Percentiles rank a stretch among this genome's conserved stretches.
Evolutionary conservation across 1,139 yeast genomes (phyloP).

Genomic region (Meyerozyma carpophila): DNA sequence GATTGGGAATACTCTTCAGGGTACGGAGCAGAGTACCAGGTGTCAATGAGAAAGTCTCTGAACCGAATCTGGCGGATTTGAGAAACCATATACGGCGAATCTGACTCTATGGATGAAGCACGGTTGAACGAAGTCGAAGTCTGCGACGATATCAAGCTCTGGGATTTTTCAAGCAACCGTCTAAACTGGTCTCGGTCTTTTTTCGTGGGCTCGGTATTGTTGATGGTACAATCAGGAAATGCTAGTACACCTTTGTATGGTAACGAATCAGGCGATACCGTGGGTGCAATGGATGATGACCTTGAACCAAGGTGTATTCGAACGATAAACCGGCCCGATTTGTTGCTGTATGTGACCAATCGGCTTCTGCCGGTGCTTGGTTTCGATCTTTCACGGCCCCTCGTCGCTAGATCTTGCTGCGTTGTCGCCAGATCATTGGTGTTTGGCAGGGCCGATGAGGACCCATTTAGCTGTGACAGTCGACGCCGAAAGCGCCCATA

Average conservation of each 20-base stretch:
- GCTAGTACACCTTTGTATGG: constrained; percentile 65
- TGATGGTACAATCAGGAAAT: constrained; percentile 56
- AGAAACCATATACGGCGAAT: constrained; percentile 14
- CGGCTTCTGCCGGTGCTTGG: constrained; percentile 1
- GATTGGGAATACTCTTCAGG: constrained; percentile 79
- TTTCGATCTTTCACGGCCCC: constrained; percentile 2
- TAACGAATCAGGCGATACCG: constrained; percentile 10
- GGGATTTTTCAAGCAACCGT: constrained; percentile 19
- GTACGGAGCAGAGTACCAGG: constrained; percentile 93
- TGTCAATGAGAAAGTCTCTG: constrained; percentile 67
- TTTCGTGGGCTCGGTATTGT: constrained; percentile 53
- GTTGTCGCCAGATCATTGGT: background rate
- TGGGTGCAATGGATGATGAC: background rate
- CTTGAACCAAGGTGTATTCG: background rate
- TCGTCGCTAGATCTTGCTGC: background rate
- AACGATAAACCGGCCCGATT: background rate
- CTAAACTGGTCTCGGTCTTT: constrained; percentile 49
- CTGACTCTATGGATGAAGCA: background rate
- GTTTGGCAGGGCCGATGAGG: background rate
- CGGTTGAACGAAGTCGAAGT: constrained; percentile 1
- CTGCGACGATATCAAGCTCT: constrained; percentile 9
- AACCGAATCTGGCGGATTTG: constrained; percentile 56
- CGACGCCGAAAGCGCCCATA: background rate
- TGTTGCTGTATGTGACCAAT: background rate
- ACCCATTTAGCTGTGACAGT: background rate